Percentiles rank a stretch among this genome's conserved stretches.
Evolutionary conservation across 1,284 basidiomycete species (phyloP).

Genomic region (Cutaneotrichosporon cyanovorans): DNA sequence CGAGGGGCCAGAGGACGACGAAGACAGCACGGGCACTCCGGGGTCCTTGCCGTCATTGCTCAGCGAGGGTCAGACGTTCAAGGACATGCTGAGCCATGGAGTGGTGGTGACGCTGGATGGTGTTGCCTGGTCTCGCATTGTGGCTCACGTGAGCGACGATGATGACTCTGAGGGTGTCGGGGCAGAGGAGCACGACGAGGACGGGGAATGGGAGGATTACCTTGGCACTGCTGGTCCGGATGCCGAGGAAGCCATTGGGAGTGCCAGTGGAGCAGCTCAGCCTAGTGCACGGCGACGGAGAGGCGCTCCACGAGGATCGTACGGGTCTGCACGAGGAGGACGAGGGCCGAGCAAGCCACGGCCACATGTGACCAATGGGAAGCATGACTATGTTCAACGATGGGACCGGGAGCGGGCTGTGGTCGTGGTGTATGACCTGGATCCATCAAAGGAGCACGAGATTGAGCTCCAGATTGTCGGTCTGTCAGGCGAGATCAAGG

Average conservation of each 20-base stretch:
- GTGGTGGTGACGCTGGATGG: conserved; percentile 45
- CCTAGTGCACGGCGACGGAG: conserved; percentile 5
- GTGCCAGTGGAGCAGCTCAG: conserved; percentile 9
- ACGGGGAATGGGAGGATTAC: conserved; percentile 19
- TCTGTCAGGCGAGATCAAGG: conserved; percentile 25
- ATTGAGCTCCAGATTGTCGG: conserved; percentile 45
- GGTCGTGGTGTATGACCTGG: conserved; percentile 43
- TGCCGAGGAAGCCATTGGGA: conserved; percentile 9
- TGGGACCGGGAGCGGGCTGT: conserved; percentile 39
- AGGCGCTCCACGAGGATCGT: not conserved
- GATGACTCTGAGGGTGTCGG: conserved; percentile 16
- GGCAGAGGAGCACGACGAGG: conserved; percentile 10
- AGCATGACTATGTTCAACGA: not conserved
- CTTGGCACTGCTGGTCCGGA: conserved; percentile 6
- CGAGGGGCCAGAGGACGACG: conserved; percentile 31
- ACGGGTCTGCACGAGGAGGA: not conserved
- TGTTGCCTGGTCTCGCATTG: conserved; percentile 43
- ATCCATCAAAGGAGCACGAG: conserved; percentile 44
- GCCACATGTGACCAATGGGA: not conserved
- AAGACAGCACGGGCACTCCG: conserved; percentile 12
- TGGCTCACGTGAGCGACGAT: conserved; percentile 43
- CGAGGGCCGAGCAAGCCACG: not conserved
- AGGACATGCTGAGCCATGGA: conserved; percentile 43
- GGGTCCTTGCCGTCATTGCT: conserved; percentile 12
- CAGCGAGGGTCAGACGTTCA: conserved; percentile 31